Percentiles rank a stretch among this genome's conserved stretches.
These are phyloP conservation scores for Trichoderma brevicompactum DNA, from an alignment of 2,329 filamentous ascomycete species.

Conservation along the genomic window DNA sequence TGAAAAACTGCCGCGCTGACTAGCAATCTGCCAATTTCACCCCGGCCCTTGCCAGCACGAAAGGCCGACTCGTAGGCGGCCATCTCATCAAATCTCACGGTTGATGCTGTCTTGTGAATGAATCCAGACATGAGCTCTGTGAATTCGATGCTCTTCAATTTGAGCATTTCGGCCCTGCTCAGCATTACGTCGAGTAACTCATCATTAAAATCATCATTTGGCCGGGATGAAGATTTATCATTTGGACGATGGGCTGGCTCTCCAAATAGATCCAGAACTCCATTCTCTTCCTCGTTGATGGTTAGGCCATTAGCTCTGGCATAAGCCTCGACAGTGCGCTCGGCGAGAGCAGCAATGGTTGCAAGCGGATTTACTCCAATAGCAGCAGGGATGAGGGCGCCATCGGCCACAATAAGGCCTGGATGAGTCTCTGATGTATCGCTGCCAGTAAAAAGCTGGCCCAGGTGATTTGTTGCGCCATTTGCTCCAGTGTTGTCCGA, in stretches of 20 bases:
- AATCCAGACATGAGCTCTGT: slow-evolving; percentile 68
- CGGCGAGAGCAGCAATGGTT: slow-evolving; percentile 70
- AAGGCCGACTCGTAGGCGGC: slow-evolving; percentile 59
- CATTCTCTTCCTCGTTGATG: slow-evolving; percentile 53
- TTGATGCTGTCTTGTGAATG: slow-evolving; percentile 51
- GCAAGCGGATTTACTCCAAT: slow-evolving; percentile 70
- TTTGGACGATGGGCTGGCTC: slow-evolving; percentile 48
- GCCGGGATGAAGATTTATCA: neutral
- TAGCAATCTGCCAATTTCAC: slow-evolving; percentile 62
- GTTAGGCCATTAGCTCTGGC: slow-evolving; percentile 46
- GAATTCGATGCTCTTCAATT: slow-evolving; percentile 58
- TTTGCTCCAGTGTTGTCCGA: slow-evolving; percentile 58
- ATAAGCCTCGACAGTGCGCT: slow-evolving; percentile 62
- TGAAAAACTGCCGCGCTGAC: slow-evolving; percentile 62
- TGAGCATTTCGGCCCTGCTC: slow-evolving; percentile 24
- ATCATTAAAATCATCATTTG: neutral
- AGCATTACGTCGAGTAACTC: neutral
- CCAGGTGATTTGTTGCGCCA: slow-evolving; percentile 65
- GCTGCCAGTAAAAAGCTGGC: slow-evolving; percentile 61
- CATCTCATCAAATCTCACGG: slow-evolving; percentile 49
- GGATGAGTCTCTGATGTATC: slow-evolving; percentile 54
- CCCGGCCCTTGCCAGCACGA: slow-evolving; percentile 56
- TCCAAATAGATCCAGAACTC: slow-evolving; percentile 59
- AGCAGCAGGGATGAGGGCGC: slow-evolving; percentile 62
- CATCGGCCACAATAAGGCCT: slow-evolving; percentile 67